Evolutionary conservation across 176 grass and related monocot species (phyloP).

Genomic region (Ananas comosus): DNA sequence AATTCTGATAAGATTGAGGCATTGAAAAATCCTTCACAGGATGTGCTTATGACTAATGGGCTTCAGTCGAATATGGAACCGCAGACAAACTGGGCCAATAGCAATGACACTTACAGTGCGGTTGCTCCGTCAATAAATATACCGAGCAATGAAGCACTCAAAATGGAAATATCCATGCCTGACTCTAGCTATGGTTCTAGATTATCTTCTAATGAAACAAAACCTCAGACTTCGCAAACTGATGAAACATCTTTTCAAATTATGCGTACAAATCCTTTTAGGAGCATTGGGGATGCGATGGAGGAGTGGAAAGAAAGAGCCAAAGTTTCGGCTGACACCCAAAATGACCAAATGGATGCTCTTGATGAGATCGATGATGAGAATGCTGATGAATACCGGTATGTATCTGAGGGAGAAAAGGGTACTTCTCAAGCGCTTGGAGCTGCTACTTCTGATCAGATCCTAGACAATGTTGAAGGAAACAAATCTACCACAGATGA

Average conservation of each 20-base stretch:
- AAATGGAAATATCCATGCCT: constrained; percentile 62
- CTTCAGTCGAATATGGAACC: constrained; percentile 50
- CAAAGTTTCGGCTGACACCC: constrained; percentile 63
- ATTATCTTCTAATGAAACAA: constrained; percentile 43
- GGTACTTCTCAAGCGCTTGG: constrained; percentile 84
- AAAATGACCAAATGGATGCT: constrained; percentile 47
- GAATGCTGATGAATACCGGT: constrained; percentile 61
- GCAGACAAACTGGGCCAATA: constrained; percentile 60
- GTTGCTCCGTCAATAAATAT: constrained; percentile 60
- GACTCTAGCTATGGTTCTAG: constrained; percentile 52
- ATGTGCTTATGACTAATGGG: constrained; percentile 27
- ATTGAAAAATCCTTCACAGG: constrained; percentile 33
- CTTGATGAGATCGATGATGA: constrained; percentile 50
- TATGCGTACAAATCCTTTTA: constrained; percentile 76
- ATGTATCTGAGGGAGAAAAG: constrained; percentile 69
- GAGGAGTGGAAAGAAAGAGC: constrained; percentile 92
- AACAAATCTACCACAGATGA: constrained; percentile 45
- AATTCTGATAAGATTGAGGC: constrained; percentile 37
- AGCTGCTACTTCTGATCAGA: constrained; percentile 75
- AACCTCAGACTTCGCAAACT: constrained; percentile 44
- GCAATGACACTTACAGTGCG: constrained; percentile 39
- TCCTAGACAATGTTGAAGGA: constrained; percentile 31
- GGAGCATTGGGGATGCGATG: constrained; percentile 80
- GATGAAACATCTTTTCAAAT: constrained; percentile 38
- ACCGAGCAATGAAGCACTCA: constrained; percentile 46